Conservation (phyloP, 139 green algal genomes). For the Tetraselmis chui region DNA sequence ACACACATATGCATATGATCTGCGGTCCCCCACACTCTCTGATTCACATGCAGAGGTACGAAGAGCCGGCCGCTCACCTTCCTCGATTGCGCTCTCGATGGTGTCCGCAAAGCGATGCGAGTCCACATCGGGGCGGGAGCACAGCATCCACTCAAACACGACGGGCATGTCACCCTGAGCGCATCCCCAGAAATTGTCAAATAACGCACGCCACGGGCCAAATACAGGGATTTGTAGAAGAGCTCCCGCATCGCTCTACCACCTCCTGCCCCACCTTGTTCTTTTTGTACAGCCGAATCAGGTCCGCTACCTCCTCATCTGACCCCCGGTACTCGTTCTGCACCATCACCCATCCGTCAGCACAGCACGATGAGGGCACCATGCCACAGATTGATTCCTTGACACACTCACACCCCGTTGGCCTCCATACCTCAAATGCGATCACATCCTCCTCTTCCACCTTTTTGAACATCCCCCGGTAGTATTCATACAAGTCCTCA, state of each 20-base stretch:
- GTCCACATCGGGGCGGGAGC: conserved; percentile 59
- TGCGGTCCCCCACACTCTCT: too few relatives aligned
- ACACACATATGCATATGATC: too few relatives aligned
- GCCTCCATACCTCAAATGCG: conserved; percentile 27
- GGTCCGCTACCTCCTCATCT: conserved; percentile 62
- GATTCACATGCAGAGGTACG: too few relatives aligned
- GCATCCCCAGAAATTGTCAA: too few relatives aligned
- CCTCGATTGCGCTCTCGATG: conserved; percentile 56
- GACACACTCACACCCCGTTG: not conserved
- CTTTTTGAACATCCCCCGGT: conserved; percentile 59
- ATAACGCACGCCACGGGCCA: too few relatives aligned
- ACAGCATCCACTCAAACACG: conserved; percentile 82
- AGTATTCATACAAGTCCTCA: conserved; percentile 68
- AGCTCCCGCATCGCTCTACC: too few relatives aligned
- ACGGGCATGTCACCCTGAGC: not conserved
- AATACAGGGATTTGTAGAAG: too few relatives aligned
- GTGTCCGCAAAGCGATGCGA: conserved; percentile 74
- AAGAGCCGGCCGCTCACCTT: conserved; percentile 6
- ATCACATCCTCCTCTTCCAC: conserved; percentile 61
- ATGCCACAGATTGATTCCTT: too few relatives aligned
- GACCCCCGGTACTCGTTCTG: conserved; percentile 61
- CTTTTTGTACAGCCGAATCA: conserved; percentile 63
- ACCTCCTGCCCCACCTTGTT: too few relatives aligned
- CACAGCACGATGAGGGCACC: too few relatives aligned
- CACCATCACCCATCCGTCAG: too few relatives aligned